A percentile compares a stretch with the other conserved stretches of the same genome.
phyloP scores from a whole-genome alignment of 129 eudicot species.

The Flaveria brownii region DNA sequence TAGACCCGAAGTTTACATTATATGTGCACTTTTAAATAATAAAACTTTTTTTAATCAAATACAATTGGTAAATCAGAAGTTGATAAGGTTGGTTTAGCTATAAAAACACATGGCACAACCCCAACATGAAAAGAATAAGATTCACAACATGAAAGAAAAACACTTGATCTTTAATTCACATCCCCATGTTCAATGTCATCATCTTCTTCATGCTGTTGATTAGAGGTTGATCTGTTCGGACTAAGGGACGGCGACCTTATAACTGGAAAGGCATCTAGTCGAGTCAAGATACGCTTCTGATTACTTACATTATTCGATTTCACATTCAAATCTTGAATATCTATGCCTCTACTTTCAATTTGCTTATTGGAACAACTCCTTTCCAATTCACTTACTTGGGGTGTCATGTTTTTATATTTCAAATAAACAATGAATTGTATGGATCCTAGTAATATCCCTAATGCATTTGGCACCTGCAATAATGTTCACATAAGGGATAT shows the following conservation, averaged over 20 bases:
- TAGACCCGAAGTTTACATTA: no score
- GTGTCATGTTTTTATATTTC: conserved; percentile 30
- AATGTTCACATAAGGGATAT: conserved; percentile 6
- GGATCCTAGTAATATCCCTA: conserved; percentile 53
- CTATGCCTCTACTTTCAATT: conserved; percentile 4
- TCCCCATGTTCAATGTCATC: not conserved
- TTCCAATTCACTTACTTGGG: conserved; percentile 3
- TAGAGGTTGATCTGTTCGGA: not conserved
- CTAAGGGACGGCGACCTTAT: conserved; percentile 28
- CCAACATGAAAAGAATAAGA: not conserved
- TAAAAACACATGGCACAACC: not conserved
- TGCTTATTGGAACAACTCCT: conserved; percentile 9
- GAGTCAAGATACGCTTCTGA: conserved; percentile 13
- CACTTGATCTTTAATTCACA: not conserved
- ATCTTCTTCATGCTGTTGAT: conserved; percentile 3
- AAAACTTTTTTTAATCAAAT: no score
- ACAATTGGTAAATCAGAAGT: not conserved
- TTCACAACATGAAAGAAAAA: not conserved
- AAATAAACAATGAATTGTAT: conserved; percentile 34
- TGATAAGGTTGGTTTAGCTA: not conserved
- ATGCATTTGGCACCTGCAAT: conserved; percentile 61
- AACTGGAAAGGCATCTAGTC: conserved; percentile 15
- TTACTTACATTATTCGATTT: not conserved
- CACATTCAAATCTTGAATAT: conserved; percentile 5
- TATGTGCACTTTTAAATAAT: no score